phyloP scores from a whole-genome alignment of 192 early-diverging fungal species.

The Podila clonocystis region DNA sequence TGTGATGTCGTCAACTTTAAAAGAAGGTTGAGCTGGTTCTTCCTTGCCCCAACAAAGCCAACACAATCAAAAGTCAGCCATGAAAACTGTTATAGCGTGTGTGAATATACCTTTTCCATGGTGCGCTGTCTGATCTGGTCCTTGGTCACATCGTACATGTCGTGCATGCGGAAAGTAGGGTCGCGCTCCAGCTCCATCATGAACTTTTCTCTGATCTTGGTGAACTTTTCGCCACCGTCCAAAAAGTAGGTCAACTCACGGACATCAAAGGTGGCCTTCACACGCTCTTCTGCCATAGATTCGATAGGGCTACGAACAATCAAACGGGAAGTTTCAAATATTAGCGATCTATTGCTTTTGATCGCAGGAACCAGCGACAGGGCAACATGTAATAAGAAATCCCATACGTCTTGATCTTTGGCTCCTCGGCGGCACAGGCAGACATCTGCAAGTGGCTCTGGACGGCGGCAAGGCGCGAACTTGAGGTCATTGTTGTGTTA shows the following conservation, averaged over 20 bases:
- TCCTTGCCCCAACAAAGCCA: no score
- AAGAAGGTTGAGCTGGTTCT: background rate
- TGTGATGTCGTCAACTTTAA: background rate
- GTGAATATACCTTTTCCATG: constrained; percentile 76
- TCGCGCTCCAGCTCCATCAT: constrained; percentile 90
- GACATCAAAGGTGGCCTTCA: constrained; percentile 77
- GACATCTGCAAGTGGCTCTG: constrained; percentile 41
- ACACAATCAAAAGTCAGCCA: no score
- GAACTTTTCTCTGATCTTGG: constrained; percentile 73
- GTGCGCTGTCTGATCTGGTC: constrained; percentile 82
- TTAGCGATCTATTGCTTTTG: background rate
- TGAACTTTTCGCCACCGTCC: constrained; percentile 77
- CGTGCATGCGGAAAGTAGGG: constrained; percentile 80
- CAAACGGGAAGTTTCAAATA: background rate
- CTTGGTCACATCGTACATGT: constrained; percentile 81
- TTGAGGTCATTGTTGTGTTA: constrained; percentile 17
- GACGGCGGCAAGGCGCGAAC: constrained; percentile 33
- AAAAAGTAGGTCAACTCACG: constrained; percentile 84
- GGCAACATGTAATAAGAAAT: background rate
- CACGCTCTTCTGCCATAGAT: constrained; percentile 77
- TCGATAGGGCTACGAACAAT: constrained; percentile 18
- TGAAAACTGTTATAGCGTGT: background rate
- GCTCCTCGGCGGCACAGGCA: constrained; percentile 30
- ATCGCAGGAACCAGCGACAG: background rate
- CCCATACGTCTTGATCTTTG: constrained; percentile 32